Percentiles rank a stretch among this genome's conserved stretches.
These are phyloP conservation scores for Mycosphaerella sp. DNA, from an alignment of 2,329 filamentous ascomycete genomes.

Conservation along the genomic window DNA sequence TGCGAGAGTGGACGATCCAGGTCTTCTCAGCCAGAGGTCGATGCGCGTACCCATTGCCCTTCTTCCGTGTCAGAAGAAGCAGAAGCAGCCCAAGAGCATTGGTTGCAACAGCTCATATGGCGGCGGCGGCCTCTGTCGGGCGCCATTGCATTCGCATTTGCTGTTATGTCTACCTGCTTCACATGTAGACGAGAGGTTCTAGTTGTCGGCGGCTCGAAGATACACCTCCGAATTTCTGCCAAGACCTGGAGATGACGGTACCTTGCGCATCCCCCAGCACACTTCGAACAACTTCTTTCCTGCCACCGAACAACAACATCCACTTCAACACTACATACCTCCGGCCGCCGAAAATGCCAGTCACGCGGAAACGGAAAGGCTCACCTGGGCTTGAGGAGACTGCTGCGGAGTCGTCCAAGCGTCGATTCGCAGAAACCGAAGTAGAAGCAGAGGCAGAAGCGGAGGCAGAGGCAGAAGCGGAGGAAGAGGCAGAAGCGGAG, in stretches of 20 bases:
- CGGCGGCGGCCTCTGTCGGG: constrained; percentile 27
- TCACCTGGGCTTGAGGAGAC: constrained; percentile 29
- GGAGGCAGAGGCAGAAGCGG: constrained; percentile 10
- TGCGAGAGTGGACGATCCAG: constrained; percentile 35
- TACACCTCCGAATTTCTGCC: no score
- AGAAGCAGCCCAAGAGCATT: no score
- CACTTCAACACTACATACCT: not conserved
- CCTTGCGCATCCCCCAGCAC: no score
- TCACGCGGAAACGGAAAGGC: constrained; percentile 34
- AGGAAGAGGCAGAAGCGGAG: constrained; percentile 9
- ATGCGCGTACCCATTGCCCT: constrained; percentile 40
- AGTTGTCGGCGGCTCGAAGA: no score
- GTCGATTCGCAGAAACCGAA: constrained; percentile 29
- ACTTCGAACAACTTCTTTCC: no score
- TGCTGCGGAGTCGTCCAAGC: constrained; percentile 32
- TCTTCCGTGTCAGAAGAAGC: not conserved
- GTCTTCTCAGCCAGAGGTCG: constrained; percentile 42
- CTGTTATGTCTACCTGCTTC: not conserved
- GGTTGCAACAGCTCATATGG: constrained; percentile 12
- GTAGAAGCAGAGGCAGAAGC: constrained; percentile 10
- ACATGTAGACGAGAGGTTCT: no score
- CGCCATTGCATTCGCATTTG: constrained; percentile 31
- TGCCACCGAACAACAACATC: not conserved
- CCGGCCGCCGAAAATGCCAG: constrained; percentile 14
- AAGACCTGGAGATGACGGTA: no score